These are phyloP conservation scores for Aureobasidium melanogenum DNA, from an alignment of 2,329 filamentous ascomycete species.

Conservation along the genomic window DNA sequence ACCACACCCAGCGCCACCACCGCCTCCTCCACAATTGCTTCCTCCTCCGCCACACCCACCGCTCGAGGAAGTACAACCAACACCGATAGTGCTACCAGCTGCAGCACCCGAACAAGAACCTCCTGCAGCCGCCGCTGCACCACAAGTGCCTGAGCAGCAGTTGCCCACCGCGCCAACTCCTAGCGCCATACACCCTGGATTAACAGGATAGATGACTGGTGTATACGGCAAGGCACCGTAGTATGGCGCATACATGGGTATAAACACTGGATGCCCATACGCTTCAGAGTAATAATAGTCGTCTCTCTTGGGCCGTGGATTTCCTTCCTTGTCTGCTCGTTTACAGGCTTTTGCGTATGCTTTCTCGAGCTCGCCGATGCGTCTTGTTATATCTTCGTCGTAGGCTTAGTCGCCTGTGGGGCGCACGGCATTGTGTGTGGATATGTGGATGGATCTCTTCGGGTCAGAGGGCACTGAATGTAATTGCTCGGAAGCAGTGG, in stretches of 20 bases:
- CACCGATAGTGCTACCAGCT: slow-evolving; percentile 30
- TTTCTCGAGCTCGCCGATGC: slow-evolving; percentile 39
- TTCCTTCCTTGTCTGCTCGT: slow-evolving; percentile 30
- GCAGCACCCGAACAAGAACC: slow-evolving; percentile 35
- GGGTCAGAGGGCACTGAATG: slow-evolving; percentile 40
- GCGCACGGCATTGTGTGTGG: slow-evolving; percentile 59
- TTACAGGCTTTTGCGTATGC: slow-evolving; percentile 43
- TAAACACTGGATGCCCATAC: slow-evolving; percentile 37
- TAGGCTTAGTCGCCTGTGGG: slow-evolving; percentile 21
- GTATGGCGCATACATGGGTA: slow-evolving; percentile 41
- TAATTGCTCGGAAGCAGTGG: slow-evolving; percentile 26
- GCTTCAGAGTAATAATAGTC: slow-evolving; percentile 32
- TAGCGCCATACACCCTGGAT: slow-evolving; percentile 38
- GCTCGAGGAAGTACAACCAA: slow-evolving; percentile 16
- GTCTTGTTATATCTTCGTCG: slow-evolving; percentile 13
- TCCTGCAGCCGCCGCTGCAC: slow-evolving; percentile 30
- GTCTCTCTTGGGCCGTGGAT: slow-evolving; percentile 27
- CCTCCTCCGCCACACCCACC: slow-evolving; percentile 27
- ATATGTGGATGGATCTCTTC: slow-evolving; percentile 59
- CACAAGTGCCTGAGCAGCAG: slow-evolving; percentile 39
- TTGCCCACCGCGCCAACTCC: slow-evolving; percentile 34
- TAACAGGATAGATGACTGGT: slow-evolving; percentile 31
- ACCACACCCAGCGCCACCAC: slow-evolving; percentile 32
- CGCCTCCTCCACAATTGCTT: slow-evolving; percentile 19
- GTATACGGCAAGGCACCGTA: slow-evolving; percentile 27